Base-by-base conservation (phyloP, 129 eudicot genomes). In the Mikania micrantha region DNA sequence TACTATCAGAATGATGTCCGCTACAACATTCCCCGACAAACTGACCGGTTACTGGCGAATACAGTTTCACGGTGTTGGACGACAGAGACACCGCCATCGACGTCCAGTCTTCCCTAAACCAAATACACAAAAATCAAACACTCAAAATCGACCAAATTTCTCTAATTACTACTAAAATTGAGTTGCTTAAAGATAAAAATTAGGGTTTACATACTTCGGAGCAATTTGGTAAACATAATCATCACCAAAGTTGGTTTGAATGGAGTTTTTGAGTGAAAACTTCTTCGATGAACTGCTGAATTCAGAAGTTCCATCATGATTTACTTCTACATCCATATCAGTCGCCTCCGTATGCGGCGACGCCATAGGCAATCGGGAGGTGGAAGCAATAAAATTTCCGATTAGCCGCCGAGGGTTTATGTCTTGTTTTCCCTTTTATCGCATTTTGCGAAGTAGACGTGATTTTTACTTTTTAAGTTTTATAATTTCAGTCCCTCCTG, bases 41-140 rank as follows among this genome's bases (percentile, higher is more conserved):
- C 72, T 88, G 96, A 45, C 96, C 98, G 0, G 95, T 78, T 0
- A 58, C 78, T 39, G 90, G 87, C 4, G 98, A 92, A 82, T 92
- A 92, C 78, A 92, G 28, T 70, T 92, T 92, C 68, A 92, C 87
- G 12, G 81, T 71, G 25, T 88, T 88, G 3, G 89, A 84, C 17
- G 98, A 92, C 41, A 92, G 76, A 27, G 98, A 88, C 10, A 92
- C 98, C 68, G 96, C 98, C 96, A 92, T 88, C 48, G 90, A 74
- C 15, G 92, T 76, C 95, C 89, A 86, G 74, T 88, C 98, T 50
- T 88, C 85, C 85, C 98, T 92, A 70, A 62, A 36, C 12, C 52
- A 22, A 22, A 27, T 19, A 53, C 58, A 41, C 24, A 62, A n/a
- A 17, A 62, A 60, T 22, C 5, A 52, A 29, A 56, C 27, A 28